A percentile compares a stretch with the other conserved stretches of the same genome.
These are phyloP conservation scores for Neurospora sp. DNA, from an alignment of 495 filamentous ascomycete species.

Conservation along the genomic window DNA sequence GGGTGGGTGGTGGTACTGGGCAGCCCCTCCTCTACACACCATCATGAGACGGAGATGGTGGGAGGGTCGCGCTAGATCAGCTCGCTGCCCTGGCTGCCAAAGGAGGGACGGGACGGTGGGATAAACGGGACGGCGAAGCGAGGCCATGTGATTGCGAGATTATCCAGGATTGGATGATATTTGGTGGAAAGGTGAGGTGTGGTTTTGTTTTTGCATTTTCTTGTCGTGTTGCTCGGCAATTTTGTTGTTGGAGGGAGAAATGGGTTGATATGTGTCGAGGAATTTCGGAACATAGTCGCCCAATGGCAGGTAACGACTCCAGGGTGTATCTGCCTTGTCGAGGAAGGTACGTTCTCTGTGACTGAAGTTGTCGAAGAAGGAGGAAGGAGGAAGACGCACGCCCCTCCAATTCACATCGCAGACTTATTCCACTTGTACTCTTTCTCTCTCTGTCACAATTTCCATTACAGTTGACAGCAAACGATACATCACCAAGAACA, in stretches of 20 bases:
- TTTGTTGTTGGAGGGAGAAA: background rate
- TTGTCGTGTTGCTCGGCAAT: background rate
- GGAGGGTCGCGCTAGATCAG: background rate
- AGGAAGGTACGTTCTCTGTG: background rate
- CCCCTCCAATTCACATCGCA: background rate
- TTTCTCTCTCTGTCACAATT: background rate
- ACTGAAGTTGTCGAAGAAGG: background rate
- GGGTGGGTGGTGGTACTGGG: background rate
- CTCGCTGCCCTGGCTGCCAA: background rate
- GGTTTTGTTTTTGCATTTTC: background rate
- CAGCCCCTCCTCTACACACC: background rate
- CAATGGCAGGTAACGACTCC: background rate
- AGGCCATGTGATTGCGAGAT: conserved; percentile 2
- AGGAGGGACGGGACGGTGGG: conserved; percentile 1
- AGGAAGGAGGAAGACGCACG: background rate
- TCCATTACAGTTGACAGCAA: background rate
- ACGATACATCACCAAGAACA: background rate
- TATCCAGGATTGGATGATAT: background rate
- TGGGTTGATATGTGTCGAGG: no score
- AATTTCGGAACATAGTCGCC: background rate
- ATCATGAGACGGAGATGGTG: background rate
- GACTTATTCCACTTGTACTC: background rate
- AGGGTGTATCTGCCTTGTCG: background rate
- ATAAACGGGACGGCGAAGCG: conserved; percentile 5
- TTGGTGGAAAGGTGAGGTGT: background rate